Evolutionary conservation across 1,284 basidiomycete genomes (phyloP), one percentile per base, ranked within the genome.

Genomic region (Malassezia globosa): DNA sequence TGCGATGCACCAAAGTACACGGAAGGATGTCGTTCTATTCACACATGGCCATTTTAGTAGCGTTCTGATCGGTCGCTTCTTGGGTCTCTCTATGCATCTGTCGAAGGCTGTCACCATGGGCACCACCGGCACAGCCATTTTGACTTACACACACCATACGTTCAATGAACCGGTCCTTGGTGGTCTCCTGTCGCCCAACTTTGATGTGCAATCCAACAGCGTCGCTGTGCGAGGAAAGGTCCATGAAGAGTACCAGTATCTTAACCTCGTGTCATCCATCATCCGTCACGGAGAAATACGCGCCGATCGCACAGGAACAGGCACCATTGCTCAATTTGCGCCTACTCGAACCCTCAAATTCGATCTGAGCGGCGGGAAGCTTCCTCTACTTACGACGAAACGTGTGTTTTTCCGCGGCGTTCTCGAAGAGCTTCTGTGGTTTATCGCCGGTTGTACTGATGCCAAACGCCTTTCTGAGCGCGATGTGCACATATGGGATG

Each of bases 401-500:
- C 81, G 86, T 54, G 92, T 90, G 1, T 96, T 95, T 69, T 75
- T 84, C 21, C 83, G 86, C 29, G 90, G 87, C 0, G 90, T 97
- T 26, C 75, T 88, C 18, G 89, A 95, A 70, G 92, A 97, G 67
- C 80, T 97, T 0, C 78, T 97, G 5, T 97, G 94, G 92, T 97
- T 97, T 66, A 77, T 96, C 14, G 76, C 78, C 19, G 92, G 90
- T 1, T 79, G 77, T 19, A 96, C 92, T 0, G 87, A 95, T 73
- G 82, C 85, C 0, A 81, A 77, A 46, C 62, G 82, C 0, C 79
- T 97, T 26, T 81, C 82, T 0, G 77, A 79, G n/a, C 85, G 85
- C 65, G 87, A 85, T 39, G 80, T 97, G 55, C 85, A 87, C 69
- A 97, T 97, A 62, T 97, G 94, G 92, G 89, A 95, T 69, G 90